These are phyloP conservation scores for Suillus fuscotomentosus DNA, from an alignment of 768 basidiomycete genomes.

Conservation along the genomic window DNA sequence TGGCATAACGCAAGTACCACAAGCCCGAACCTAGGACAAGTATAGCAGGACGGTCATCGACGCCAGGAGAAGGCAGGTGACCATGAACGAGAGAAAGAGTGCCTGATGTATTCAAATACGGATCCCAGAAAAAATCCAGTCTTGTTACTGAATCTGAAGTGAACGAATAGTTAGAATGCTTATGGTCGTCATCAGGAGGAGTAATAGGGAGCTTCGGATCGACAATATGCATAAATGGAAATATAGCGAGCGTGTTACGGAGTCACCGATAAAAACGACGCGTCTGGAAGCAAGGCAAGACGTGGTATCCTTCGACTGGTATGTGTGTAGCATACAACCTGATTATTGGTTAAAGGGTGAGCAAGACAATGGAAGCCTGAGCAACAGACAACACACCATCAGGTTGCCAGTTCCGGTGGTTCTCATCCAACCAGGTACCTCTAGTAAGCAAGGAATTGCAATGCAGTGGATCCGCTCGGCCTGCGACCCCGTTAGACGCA, in stretches of 20 bases:
- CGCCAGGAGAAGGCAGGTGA: background rate
- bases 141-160: slow-evolving; percentile 43
- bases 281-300: slow-evolving; percentile 57
- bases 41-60: slow-evolving; percentile 48
- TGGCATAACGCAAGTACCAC: slow-evolving; percentile 82
- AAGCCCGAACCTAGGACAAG: slow-evolving; percentile 84
- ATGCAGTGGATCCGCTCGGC: slow-evolving; percentile 68
- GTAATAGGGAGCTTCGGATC: slow-evolving; percentile 55
- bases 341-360: slow-evolving; percentile 6
- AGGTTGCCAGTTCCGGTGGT: slow-evolving; percentile 80
- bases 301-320: slow-evolving; percentile 52
- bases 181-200: slow-evolving; percentile 55
- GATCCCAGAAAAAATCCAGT: slow-evolving; percentile 80
- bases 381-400: slow-evolving; percentile 49
- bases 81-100: slow-evolving; percentile 44
- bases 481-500: slow-evolving; percentile 36
- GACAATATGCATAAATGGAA: slow-evolving; percentile 66
- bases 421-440: slow-evolving; percentile 77
- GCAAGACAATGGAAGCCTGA: slow-evolving; percentile 9
- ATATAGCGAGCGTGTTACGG: slow-evolving; percentile 75
- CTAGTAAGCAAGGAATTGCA: slow-evolving; percentile 68
- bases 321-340: slow-evolving; percentile 82
- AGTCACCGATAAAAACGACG: slow-evolving; percentile 83
- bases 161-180: slow-evolving; percentile 65
- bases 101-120: slow-evolving; percentile 73